Percentiles rank a stretch among this genome's conserved stretches.
Conservation (phyloP, 2,329 filamentous ascomycete genomes). For the Pseudocercospora vitis region DNA sequence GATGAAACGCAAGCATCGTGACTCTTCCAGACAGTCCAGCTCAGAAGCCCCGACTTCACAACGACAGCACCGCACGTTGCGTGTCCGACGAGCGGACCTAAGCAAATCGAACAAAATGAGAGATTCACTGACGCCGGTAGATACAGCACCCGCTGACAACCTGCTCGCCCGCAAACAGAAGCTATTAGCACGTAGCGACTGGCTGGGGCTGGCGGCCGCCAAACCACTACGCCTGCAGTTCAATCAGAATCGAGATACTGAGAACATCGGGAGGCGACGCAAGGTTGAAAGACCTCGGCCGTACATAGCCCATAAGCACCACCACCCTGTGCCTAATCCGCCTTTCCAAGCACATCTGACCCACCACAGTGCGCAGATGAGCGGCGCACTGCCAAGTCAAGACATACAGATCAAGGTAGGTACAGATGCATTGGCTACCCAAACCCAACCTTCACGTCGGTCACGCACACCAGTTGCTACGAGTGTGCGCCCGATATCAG, state of each 20-base stretch:
- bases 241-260: constrained; percentile 23
- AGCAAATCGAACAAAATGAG: background rate
- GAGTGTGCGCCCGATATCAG: constrained; percentile 30
- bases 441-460: constrained; percentile 26
- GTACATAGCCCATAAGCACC: constrained; percentile 15
- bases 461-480: constrained; percentile 21
- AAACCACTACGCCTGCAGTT: constrained; percentile 32
- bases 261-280: constrained; percentile 34
- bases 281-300: constrained; percentile 26
- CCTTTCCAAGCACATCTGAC: constrained; percentile 25
- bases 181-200: constrained; percentile 34
- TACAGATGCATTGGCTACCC: constrained; percentile 35
- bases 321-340: constrained; percentile 16
- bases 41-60: background rate
- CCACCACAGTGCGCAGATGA: constrained; percentile 26
- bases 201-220: constrained; percentile 33
- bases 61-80: background rate
- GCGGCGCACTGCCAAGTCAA: constrained; percentile 27
- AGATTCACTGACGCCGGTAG: constrained; percentile 3
- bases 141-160: constrained; percentile 16
- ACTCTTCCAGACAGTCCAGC: background rate
- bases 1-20: no score
- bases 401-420: constrained; percentile 36
- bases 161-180: constrained; percentile 27
- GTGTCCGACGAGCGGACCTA: background rate